These are phyloP conservation scores for Alternaria infectoria DNA, from an alignment of 2,329 filamentous ascomycete genomes.

Conservation along the genomic window DNA sequence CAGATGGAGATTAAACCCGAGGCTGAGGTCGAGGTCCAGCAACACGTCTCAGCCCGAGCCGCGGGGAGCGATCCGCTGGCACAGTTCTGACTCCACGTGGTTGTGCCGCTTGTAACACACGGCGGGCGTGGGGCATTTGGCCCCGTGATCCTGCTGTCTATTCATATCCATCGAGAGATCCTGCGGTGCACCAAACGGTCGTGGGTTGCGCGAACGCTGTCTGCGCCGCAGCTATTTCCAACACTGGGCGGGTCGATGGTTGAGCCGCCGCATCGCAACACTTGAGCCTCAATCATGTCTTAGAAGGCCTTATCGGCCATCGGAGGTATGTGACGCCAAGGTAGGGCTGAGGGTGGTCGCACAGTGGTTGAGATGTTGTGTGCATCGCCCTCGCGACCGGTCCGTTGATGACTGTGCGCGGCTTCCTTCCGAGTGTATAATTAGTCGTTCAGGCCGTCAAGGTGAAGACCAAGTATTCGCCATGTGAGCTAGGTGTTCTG, in stretches of 20 bases:
- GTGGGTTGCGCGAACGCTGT: not conserved
- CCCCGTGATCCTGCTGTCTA: not conserved
- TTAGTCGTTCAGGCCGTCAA: not conserved
- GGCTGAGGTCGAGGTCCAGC: slow-evolving; percentile 1
- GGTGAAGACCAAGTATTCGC: not conserved
- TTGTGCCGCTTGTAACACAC: not conserved
- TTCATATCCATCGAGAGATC: slow-evolving; percentile 2
- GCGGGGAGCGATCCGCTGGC: not conserved
- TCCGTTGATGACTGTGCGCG: not conserved
- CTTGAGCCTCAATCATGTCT: slow-evolving; percentile 5
- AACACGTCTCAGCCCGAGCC: not conserved
- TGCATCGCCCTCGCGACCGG: not conserved
- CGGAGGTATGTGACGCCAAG: not conserved
- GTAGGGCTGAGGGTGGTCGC: not conserved
- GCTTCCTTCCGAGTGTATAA: not conserved
- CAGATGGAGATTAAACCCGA: not conserved
- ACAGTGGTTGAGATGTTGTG: not conserved
- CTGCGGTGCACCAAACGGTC: not conserved
- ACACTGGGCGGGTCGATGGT: not conserved
- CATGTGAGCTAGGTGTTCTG: not conserved
- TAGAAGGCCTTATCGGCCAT: not conserved
- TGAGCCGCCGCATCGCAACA: not conserved
- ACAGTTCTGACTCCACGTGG: slow-evolving; percentile 5
- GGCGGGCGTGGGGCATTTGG: not conserved
- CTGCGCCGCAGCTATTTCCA: slow-evolving; percentile 1